These are phyloP conservation scores for Eimeria acervulina DNA, from an alignment of 169 alveolate genomes.

Conservation along the genomic window DNA sequence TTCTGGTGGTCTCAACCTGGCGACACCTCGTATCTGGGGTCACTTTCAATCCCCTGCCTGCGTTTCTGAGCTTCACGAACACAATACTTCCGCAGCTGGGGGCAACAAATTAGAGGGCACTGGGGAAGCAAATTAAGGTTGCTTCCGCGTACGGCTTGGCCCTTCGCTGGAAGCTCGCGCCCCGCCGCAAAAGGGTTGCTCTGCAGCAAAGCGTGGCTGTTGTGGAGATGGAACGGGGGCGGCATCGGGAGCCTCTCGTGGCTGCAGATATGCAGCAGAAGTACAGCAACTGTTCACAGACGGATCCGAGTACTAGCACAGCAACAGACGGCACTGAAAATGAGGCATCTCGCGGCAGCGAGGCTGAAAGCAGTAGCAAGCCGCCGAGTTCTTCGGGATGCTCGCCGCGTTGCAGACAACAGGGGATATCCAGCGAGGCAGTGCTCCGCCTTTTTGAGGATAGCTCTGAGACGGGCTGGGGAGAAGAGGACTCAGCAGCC, in stretches of 20 bases:
- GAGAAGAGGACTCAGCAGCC: conserved; percentile 13
- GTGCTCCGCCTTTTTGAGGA: neutral
- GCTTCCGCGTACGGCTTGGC: neutral
- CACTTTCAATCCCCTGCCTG: neutral
- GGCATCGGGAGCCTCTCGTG: neutral
- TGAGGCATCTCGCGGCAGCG: conserved; percentile 27
- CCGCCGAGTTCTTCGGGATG: neutral
- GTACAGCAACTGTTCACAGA: neutral
- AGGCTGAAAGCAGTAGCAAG: neutral
- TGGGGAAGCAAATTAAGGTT: neutral
- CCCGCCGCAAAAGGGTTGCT: neutral
- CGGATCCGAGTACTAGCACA: neutral
- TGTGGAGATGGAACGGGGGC: neutral
- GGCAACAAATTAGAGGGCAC: neutral
- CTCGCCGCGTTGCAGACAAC: neutral
- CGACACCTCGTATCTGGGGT: neutral
- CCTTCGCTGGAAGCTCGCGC: neutral
- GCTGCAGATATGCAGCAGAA: neutral
- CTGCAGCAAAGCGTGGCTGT: neutral
- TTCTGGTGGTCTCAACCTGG: neutral
- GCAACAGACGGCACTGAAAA: neutral
- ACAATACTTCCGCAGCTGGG: neutral
- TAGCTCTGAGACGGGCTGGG: conserved; percentile 15
- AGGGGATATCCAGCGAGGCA: neutral
- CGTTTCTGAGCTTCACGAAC: neutral